These are phyloP conservation scores for Phialophora tarda DNA, from an alignment of 2,329 filamentous ascomycete genomes.

Conservation along the genomic window DNA sequence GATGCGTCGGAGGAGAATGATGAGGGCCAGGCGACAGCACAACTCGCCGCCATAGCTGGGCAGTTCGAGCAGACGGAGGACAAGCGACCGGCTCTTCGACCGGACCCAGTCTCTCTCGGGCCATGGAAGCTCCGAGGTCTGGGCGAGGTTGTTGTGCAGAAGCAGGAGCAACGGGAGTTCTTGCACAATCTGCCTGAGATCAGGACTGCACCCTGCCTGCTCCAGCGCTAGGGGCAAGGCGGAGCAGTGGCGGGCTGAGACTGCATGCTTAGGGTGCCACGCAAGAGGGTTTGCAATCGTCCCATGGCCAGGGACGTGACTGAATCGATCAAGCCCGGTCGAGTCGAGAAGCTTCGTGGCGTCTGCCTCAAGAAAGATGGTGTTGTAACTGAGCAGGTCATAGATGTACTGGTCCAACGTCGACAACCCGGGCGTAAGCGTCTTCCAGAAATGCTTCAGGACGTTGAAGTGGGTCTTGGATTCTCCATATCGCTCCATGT, in stretches of 20 bases:
- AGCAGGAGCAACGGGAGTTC: conserved; percentile 10
- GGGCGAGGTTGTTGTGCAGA: conserved; percentile 2
- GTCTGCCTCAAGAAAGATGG: conserved; percentile 16
- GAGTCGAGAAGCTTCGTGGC: not conserved
- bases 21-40: conserved; percentile 22
- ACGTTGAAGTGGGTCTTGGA: conserved; percentile 31
- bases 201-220: conserved; percentile 12
- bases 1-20: conserved; percentile 18
- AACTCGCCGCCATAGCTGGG: conserved; percentile 29
- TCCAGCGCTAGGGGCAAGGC: conserved; percentile 13
- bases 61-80: conserved; percentile 13
- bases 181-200: conserved; percentile 14
- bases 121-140: not conserved
- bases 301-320: not conserved
- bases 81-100: conserved; percentile 15
- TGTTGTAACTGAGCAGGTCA: conserved; percentile 24
- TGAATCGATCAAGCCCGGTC: not conserved
- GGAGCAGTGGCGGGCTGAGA: conserved; percentile 14
- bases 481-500: conserved; percentile 29
- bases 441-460: conserved; percentile 28
- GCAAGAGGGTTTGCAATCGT: not conserved
- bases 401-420: conserved; percentile 23
- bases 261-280: not conserved
- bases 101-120: conserved; percentile 13
- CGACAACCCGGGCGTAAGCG: conserved; percentile 15